Evolutionary conservation across 83 land plant genomes (phyloP), one percentile per base, ranked within the genome.

Genomic region (Picea abies): DNA sequence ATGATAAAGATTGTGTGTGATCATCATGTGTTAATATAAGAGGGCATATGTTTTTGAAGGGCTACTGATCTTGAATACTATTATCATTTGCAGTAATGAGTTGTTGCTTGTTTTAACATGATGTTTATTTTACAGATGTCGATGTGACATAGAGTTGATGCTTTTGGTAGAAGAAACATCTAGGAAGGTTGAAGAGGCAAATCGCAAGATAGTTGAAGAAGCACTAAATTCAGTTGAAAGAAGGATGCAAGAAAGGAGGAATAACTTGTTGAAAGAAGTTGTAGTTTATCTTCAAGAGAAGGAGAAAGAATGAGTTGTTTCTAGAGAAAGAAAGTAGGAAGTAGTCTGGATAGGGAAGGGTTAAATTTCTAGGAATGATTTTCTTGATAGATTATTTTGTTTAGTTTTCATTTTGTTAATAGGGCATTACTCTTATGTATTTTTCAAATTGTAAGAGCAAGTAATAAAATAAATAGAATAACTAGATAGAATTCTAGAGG

Each of bases 151-250:
- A 26, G 98, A 98, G 77, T 60, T 91, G 76, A 96, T 93, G 88
- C 80, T 93, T 25, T 82, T 98, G 78, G 97, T 94, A 83, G 99
- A 98, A 83, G 99, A 98, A 82, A 92, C 98, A 73, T 83, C 96
- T 32, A 90, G 84, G 67, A 96, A 97, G 85, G 92, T 98, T 32
- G 99, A 94, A 85, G 96, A 88, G 71, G 94, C 94, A 60, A 94
- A 96, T 60, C 87, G 85, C 19, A 98, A 93, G 86, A 89, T 84
- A 79, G 97, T 96, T 77, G 93, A 94, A 32, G 98, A 98, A 81
- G 87, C 88, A 68, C 84, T 98, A 80, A 88, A 92, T 75, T 90
- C 97, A 58, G 96, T 94, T 91, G 56, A 93, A 60, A 84, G 84
- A 79, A 86, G 87, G 37, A 82, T 96, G 26, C 91, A 93, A 79